Evolutionary conservation across 2,329 filamentous ascomycete species (phyloP).

Genomic region (Pseudogymnoascus sp.): DNA sequence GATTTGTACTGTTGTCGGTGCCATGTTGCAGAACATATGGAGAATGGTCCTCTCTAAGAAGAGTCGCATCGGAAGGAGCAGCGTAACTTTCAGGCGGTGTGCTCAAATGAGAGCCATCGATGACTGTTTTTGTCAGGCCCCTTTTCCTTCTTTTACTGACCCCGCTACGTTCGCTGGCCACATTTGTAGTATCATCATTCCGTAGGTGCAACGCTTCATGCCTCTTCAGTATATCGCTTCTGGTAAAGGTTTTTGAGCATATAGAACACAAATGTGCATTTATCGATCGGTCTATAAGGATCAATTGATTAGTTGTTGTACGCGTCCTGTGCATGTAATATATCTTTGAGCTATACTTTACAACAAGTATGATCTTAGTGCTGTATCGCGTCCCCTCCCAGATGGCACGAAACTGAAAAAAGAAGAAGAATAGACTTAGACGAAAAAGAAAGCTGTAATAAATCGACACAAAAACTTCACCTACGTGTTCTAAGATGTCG

Average conservation of each 20-base stretch:
- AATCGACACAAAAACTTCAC: not conserved
- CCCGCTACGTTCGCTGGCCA: not conserved
- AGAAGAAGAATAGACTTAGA: not conserved
- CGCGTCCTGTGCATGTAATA: not conserved
- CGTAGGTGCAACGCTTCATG: constrained; percentile 19
- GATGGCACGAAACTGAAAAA: constrained; percentile 14
- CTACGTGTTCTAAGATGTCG: constrained; percentile 21
- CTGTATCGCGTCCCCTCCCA: not conserved
- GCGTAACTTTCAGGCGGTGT: not conserved
- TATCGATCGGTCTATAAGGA: not conserved
- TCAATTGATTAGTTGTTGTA: not conserved
- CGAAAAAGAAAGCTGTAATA: not conserved
- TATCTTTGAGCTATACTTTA: not conserved
- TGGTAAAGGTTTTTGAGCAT: constrained; percentile 22
- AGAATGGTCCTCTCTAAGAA: not conserved
- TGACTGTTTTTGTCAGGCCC: not conserved
- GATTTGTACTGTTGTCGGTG: not conserved
- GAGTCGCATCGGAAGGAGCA: not conserved
- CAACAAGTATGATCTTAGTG: not conserved
- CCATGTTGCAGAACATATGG: not conserved
- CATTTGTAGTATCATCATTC: not conserved
- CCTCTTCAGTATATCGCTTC: constrained; percentile 21
- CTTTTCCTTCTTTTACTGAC: not conserved
- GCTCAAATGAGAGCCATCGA: not conserved
- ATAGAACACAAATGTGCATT: constrained; percentile 18